phyloP scores from a whole-genome alignment of 164 flowering plant genomes.

The Paratinospora sagittata region DNA sequence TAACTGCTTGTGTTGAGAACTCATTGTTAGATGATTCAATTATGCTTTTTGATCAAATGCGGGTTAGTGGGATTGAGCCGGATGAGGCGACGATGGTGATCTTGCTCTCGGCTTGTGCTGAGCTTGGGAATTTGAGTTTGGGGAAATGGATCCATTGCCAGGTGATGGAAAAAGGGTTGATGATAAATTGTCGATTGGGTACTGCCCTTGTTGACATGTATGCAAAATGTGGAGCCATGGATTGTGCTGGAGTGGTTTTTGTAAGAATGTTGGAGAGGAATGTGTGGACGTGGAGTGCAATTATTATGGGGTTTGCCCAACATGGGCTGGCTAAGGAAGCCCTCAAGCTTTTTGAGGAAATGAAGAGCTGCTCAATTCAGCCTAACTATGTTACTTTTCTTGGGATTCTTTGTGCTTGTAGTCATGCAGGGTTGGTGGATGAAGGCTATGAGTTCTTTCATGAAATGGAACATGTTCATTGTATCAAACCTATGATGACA shows the following conservation, averaged over 20 bases:
- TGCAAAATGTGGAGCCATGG: slow-evolving; percentile 46
- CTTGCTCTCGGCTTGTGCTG: slow-evolving; percentile 50
- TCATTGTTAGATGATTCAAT: slow-evolving; percentile 28
- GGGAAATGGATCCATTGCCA: slow-evolving; percentile 62
- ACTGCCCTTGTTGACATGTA: slow-evolving; percentile 74
- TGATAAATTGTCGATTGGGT: slow-evolving; percentile 42
- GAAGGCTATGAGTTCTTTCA: slow-evolving; percentile 46
- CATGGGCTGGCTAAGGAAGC: too few relatives aligned
- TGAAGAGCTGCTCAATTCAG: too few relatives aligned
- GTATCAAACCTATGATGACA: slow-evolving; percentile 45
- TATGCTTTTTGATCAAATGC: slow-evolving; percentile 38
- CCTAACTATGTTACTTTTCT: too few relatives aligned
- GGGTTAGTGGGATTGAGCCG: slow-evolving; percentile 29
- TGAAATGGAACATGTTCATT: slow-evolving; percentile 44
- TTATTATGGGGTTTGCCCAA: slow-evolving; percentile 66
- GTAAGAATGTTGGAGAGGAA: slow-evolving; percentile 38
- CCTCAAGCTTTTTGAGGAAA: too few relatives aligned
- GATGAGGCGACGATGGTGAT: slow-evolving; percentile 67
- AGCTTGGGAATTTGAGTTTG: slow-evolving; percentile 49
- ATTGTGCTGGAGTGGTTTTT: slow-evolving; percentile 35
- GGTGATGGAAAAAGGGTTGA: slow-evolving; percentile 36
- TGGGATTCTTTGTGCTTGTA: too few relatives aligned
- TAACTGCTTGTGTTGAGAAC: slow-evolving; percentile 40
- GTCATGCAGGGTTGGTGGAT: slow-evolving; percentile 43
- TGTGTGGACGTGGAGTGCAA: slow-evolving; percentile 80